Evolutionary conservation across 148 eudicot genomes (phyloP).

Genomic region (Cornus controversa): DNA sequence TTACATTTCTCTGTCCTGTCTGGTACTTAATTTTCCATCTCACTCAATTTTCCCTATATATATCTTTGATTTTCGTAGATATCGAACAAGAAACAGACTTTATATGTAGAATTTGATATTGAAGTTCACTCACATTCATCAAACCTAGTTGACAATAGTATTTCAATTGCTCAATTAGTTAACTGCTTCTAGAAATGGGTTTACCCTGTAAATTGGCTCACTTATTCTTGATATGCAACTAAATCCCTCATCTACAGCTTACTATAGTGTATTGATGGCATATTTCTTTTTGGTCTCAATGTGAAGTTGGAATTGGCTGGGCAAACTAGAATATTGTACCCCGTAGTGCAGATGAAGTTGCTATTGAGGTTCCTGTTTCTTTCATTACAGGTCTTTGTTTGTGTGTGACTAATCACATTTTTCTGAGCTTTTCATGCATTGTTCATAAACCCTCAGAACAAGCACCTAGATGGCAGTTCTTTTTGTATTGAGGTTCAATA

Average conservation of each 20-base stretch:
- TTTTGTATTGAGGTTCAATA: no score
- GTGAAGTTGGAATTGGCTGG: no score
- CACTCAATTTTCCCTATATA: slow-evolving; percentile 10
- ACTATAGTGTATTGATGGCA: no score
- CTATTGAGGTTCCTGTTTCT: background rate
- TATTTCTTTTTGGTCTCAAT: no score
- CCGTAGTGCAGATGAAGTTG: no score
- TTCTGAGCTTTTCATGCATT: no score
- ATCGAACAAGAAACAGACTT: no score
- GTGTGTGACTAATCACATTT: background rate
- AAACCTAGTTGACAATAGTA: background rate
- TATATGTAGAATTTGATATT: background rate
- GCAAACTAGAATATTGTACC: no score
- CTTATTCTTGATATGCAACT: background rate
- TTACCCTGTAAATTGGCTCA: background rate
- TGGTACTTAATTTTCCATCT: slow-evolving; percentile 30
- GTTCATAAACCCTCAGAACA: background rate
- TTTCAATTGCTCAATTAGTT: background rate
- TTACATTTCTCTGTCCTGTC: slow-evolving; percentile 48
- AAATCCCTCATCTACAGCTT: no score
- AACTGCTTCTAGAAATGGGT: background rate
- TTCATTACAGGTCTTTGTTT: background rate
- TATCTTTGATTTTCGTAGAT: background rate
- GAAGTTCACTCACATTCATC: background rate
- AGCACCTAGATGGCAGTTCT: no score